A percentile compares a stretch with the other conserved stretches of the same genome.
phyloP scores from a whole-genome alignment of 805 yeast genomes.

The Wickerhamomyces chambardii region DNA sequence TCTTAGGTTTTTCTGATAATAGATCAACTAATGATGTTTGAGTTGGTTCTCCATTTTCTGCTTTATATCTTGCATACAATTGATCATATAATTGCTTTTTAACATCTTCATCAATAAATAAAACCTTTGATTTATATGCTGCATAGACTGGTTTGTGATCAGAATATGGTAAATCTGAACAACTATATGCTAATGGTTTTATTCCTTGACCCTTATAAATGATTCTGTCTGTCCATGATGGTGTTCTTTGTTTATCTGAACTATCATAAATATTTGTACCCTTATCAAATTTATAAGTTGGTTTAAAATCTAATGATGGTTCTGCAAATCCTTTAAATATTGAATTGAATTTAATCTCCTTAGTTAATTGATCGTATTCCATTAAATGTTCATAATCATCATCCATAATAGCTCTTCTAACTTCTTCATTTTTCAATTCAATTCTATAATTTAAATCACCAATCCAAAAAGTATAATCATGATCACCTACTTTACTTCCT shows the following conservation, averaged over 20 bases:
- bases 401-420: conserved; percentile 41
- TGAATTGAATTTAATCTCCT: conserved; percentile 62
- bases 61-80: conserved; percentile 50
- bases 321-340: conserved; percentile 76
- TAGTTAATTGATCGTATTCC: conserved; percentile 68
- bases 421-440: conserved; percentile 62
- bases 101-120: conserved; percentile 55
- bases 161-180: conserved; percentile 56
- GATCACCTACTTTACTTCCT: conserved; percentile 68
- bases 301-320: conserved; percentile 66
- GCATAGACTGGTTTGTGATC: conserved; percentile 95
- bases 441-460: conserved; percentile 93
- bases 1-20: conserved; percentile 4
- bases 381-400: conserved; percentile 42
- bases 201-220: conserved; percentile 52
- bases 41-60: conserved; percentile 19
- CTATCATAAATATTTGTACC: conserved; percentile 77
- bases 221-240: conserved; percentile 95
- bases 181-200: conserved; percentile 59
- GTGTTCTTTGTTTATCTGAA: conserved; percentile 86
- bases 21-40: conserved; percentile 13
- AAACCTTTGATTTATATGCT: conserved; percentile 57
- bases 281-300: conserved; percentile 89
- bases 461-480: conserved; percentile 84
- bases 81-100: conserved; percentile 47